Conservation (phyloP, 2,329 filamentous ascomycete genomes). For the Aspergillus fumigatus region DNA sequence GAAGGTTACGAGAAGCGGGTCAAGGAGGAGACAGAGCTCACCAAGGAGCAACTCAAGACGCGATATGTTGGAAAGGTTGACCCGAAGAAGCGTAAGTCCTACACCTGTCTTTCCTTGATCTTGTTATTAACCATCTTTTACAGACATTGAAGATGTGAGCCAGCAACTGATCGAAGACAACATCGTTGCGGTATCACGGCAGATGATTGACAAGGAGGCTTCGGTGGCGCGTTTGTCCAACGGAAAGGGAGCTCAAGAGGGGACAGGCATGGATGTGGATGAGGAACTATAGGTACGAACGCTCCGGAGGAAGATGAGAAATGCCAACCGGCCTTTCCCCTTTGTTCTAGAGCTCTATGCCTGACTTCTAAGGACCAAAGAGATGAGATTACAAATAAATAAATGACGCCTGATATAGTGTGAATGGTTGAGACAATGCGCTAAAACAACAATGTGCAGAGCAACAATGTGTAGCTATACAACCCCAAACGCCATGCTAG, state of each 20-base stretch:
- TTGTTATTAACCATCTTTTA: slow-evolving; percentile 18
- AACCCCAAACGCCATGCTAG: too few relatives aligned
- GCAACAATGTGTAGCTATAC: too few relatives aligned
- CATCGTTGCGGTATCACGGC: slow-evolving; percentile 94
- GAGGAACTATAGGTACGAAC: slow-evolving; percentile 49
- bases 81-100: slow-evolving; percentile 79
- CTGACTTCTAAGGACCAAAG: background rate
- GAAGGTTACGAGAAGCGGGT: slow-evolving; percentile 98
- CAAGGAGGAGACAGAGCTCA: slow-evolving; percentile 96
- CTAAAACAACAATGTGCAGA: background rate
- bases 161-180: slow-evolving; percentile 98
- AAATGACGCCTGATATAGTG: background rate
- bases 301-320: slow-evolving; percentile 9
- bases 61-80: slow-evolving; percentile 98
- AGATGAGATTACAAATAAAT: background rate
- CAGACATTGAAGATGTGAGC: slow-evolving; percentile 87
- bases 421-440: background rate
- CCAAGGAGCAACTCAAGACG: slow-evolving; percentile 96
- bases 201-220: slow-evolving; percentile 99
- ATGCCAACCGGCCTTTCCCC: background rate
- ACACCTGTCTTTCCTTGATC: background rate
- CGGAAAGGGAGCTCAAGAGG: slow-evolving; percentile 43
- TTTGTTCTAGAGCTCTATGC: background rate
- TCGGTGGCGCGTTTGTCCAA: slow-evolving; percentile 68
- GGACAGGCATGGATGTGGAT: slow-evolving; percentile 63